These are phyloP conservation scores for Phtheirospermum japonicum DNA, from an alignment of 257 asterid species.

Conservation along the genomic window DNA sequence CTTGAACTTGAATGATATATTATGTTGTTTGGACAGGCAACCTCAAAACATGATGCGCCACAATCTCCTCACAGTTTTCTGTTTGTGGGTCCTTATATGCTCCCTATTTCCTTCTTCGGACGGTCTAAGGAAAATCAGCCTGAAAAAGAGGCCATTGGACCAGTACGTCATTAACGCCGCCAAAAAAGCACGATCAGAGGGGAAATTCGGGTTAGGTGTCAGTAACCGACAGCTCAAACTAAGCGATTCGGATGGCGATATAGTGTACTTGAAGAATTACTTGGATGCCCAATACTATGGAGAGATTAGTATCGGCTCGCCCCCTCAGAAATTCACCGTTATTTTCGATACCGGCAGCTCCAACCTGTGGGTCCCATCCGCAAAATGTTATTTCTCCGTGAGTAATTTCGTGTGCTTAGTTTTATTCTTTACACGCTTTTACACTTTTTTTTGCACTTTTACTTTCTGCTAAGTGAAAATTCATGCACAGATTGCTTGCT, in stretches of 20 bases:
- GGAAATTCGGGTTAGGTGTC: conserved; percentile 35
- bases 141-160: conserved; percentile 63
- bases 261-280: conserved; percentile 68
- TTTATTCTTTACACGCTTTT: not conserved
- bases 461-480: not conserved
- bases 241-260: conserved; percentile 49
- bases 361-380: conserved; percentile 94
- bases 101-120: conserved; percentile 55
- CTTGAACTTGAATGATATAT: not conserved
- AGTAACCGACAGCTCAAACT: conserved; percentile 37
- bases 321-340: conserved; percentile 86
- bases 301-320: conserved; percentile 82
- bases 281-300: conserved; percentile 96
- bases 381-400: conserved; percentile 89
- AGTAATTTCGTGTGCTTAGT: conserved; percentile 34
- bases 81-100: conserved; percentile 49
- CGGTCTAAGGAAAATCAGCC: conserved; percentile 55
- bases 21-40: conserved; percentile 38
- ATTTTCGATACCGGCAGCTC: conserved; percentile 97
- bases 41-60: conserved; percentile 50
- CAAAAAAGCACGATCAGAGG: conserved; percentile 41
- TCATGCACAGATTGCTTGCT: conserved; percentile 79
- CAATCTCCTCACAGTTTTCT: conserved; percentile 36
- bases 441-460: not conserved
- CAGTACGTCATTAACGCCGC: conserved; percentile 53